Evolutionary conservation across 768 basidiomycete species (phyloP).

Genomic region (Pholiota molesta): DNA sequence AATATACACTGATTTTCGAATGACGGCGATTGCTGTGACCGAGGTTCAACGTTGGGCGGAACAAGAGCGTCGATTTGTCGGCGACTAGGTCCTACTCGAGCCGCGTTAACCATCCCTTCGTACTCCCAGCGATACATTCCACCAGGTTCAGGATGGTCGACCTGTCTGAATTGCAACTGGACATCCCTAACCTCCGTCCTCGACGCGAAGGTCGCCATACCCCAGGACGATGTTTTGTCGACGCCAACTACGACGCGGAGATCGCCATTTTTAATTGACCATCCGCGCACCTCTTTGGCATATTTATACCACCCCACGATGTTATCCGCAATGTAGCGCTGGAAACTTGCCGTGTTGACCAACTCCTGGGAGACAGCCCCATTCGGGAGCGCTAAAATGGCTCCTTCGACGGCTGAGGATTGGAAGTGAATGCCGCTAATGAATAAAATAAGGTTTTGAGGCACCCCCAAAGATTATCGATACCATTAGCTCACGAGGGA

Average conservation of each 20-base stretch:
- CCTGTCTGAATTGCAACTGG: neutral
- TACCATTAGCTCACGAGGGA: neutral
- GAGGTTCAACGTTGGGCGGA: neutral
- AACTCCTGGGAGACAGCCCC: constrained; percentile 15
- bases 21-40: neutral
- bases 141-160: neutral
- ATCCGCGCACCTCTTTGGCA: constrained; percentile 13
- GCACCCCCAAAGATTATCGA: neutral
- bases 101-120: neutral
- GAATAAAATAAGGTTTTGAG: neutral
- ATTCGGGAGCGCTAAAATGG: constrained; percentile 17
- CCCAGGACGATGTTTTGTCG: constrained; percentile 26
- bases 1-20: neutral
- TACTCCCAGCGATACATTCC: neutral
- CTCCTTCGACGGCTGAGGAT: constrained; percentile 16
- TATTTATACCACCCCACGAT: constrained; percentile 18
- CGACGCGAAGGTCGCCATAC: constrained; percentile 19
- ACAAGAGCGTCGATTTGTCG: neutral
- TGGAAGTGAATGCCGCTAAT: neutral
- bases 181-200: neutral
- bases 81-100: neutral
- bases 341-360: constrained; percentile 1
- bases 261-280: constrained; percentile 22
- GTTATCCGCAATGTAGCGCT: constrained; percentile 9
- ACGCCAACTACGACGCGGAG: constrained; percentile 26